A percentile compares a stretch with the other conserved stretches of the same genome.
phyloP scores from a whole-genome alignment of 2,329 filamentous ascomycete species.

The Metarhizium rileyi region DNA sequence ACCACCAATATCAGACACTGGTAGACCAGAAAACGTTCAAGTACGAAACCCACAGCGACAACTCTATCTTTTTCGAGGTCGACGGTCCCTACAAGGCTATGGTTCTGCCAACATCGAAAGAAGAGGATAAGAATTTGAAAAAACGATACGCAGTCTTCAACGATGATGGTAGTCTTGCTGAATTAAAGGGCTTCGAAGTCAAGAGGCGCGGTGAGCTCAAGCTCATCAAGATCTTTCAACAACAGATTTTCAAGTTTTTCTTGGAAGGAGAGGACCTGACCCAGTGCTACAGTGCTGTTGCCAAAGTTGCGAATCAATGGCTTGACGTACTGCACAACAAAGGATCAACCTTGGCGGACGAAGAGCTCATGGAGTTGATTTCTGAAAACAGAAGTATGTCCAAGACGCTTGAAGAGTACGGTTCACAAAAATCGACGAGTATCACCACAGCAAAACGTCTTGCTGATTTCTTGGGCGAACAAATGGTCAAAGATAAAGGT shows the following conservation, averaged over 20 bases:
- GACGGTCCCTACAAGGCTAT: conserved; percentile 97
- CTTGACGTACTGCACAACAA: conserved; percentile 87
- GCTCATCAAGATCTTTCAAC: conserved; percentile 99
- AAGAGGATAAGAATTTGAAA: conserved; percentile 99
- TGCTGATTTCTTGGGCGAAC: conserved; percentile 91
- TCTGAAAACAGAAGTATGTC: conserved; percentile 98
- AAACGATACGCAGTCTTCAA: conserved; percentile 99
- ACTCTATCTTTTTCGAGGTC: conserved; percentile 98
- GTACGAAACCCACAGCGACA: conserved; percentile 96
- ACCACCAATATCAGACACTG: conserved; percentile 92
- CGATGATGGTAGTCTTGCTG: conserved; percentile 87
- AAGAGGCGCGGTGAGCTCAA: conserved; percentile 97
- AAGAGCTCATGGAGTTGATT: conserved; percentile 98
- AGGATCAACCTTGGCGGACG: conserved; percentile 82
- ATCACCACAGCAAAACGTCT: conserved; percentile 94
- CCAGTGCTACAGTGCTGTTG: conserved; percentile 85
- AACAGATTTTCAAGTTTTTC: conserved; percentile 99
- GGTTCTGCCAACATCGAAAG: conserved; percentile 94
- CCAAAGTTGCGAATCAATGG: conserved; percentile 93
- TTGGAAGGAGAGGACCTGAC: conserved; percentile 78
- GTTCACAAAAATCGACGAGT: conserved; percentile 91
- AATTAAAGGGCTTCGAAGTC: conserved; percentile 94
- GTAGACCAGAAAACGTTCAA: conserved; percentile 69
- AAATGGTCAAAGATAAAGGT: conserved; percentile 99
- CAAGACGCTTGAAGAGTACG: conserved; percentile 95